These are phyloP conservation scores for Tympanopsis confertula DNA, from an alignment of 2,329 filamentous ascomycete genomes.

Conservation along the genomic window DNA sequence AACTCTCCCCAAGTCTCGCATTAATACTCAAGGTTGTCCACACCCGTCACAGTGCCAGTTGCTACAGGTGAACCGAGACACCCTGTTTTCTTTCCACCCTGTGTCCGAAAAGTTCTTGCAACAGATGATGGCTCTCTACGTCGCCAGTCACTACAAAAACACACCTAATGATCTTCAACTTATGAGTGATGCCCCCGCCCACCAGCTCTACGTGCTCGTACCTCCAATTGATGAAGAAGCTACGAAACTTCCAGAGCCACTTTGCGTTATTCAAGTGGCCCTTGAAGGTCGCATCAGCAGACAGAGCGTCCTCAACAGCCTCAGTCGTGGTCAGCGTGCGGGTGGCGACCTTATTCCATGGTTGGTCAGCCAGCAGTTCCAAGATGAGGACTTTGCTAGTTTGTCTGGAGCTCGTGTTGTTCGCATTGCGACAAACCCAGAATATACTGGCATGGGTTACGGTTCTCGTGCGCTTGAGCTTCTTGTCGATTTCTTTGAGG, in stretches of 20 bases:
- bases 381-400: conserved; percentile 90
- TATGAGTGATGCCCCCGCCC: conserved; percentile 93
- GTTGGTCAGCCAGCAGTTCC: conserved; percentile 95
- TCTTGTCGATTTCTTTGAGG: conserved; percentile 85
- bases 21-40: conserved; percentile 67
- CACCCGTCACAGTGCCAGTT: conserved; percentile 87
- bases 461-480: conserved; percentile 80
- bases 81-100: conserved; percentile 93
- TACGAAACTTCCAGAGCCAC: conserved; percentile 74
- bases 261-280: conserved; percentile 89
- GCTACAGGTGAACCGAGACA: conserved; percentile 89
- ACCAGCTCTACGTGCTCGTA: conserved; percentile 89
- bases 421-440: conserved; percentile 89
- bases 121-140: conserved; percentile 95
- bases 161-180: conserved; percentile 95
- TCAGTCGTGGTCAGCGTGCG: conserved; percentile 79
- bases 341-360: conserved; percentile 92
- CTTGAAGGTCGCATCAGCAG: conserved; percentile 90
- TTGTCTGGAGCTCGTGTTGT: conserved; percentile 87
- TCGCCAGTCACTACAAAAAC: conserved; percentile 94
- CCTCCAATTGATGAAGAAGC: conserved; percentile 70
- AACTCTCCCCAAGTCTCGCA: conserved; percentile 68
- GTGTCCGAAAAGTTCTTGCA: conserved; percentile 95
- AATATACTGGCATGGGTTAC: conserved; percentile 87
- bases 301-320: conserved; percentile 78